Conservation (phyloP, 2,329 filamentous ascomycete species). For the Lecanoromycetidae sp. region DNA sequence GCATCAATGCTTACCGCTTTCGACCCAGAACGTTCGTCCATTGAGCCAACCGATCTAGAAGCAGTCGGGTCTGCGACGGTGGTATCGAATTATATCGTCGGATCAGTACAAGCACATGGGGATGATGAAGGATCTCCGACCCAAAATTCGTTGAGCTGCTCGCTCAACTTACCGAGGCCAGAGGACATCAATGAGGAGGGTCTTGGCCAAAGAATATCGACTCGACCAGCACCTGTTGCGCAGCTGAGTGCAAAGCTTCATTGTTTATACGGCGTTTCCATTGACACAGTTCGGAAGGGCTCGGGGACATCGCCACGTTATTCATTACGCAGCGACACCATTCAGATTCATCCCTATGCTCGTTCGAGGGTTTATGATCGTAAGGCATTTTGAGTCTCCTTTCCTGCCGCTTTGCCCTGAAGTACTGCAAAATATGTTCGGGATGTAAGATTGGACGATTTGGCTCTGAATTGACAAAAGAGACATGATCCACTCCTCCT, state of each 20-base stretch:
- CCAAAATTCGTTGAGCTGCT: conserved; percentile 17
- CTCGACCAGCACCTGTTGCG: not conserved
- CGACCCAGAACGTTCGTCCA: not conserved
- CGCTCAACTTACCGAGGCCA: not conserved
- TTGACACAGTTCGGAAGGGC: conserved; percentile 25
- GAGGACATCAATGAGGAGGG: too few species aligned
- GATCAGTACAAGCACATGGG: not conserved
- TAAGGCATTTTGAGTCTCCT: too few species aligned
- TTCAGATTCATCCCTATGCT: conserved; percentile 46
- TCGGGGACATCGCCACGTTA: conserved; percentile 1
- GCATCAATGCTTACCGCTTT: not conserved
- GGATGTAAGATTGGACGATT: too few species aligned
- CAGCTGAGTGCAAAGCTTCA: conserved; percentile 62
- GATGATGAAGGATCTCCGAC: conserved; percentile 20
- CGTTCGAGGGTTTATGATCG: conserved; percentile 60
- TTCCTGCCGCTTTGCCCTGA: too few species aligned
- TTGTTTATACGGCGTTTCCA: conserved; percentile 53
- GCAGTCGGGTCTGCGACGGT: not conserved
- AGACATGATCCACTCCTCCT: too few species aligned
- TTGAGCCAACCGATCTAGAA: not conserved
- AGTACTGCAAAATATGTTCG: too few species aligned
- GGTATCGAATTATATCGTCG: conserved; percentile 18
- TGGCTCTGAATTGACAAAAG: too few species aligned
- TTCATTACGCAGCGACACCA: conserved; percentile 9
- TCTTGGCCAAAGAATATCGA: too few species aligned